These are phyloP conservation scores for Mortierella sp. DNA, from an alignment of 371 early-diverging fungal species.

Conservation along the genomic window DNA sequence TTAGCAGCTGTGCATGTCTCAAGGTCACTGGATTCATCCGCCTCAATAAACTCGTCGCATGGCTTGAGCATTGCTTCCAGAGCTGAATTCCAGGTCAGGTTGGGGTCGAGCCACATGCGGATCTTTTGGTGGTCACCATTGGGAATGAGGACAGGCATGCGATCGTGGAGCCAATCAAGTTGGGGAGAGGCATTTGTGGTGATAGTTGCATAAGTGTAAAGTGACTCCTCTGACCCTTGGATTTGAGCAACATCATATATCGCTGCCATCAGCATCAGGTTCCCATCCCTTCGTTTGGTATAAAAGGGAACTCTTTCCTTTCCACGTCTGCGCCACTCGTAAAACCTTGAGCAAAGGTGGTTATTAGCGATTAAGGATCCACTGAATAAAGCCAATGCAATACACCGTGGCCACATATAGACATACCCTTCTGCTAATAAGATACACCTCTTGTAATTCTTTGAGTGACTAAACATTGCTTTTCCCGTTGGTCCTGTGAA, in stretches of 20 bases:
- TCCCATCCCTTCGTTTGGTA: slow-evolving; percentile 67
- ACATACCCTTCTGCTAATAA: slow-evolving; percentile 75
- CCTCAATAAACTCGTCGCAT: slow-evolving; percentile 62
- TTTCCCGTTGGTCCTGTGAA: slow-evolving; percentile 50
- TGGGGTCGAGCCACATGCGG: slow-evolving; percentile 71
- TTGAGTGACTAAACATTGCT: slow-evolving; percentile 68
- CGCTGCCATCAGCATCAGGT: slow-evolving; percentile 74
- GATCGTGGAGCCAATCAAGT: slow-evolving; percentile 73
- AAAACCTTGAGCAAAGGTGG: slow-evolving; percentile 64
- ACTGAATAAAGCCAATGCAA: background rate
- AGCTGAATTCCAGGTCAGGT: slow-evolving; percentile 53
- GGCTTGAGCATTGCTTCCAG: slow-evolving; percentile 66
- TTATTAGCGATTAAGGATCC: background rate
- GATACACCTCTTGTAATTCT: slow-evolving; percentile 73
- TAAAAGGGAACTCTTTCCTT: slow-evolving; percentile 70
- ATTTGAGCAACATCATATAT: slow-evolving; percentile 64
- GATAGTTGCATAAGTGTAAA: slow-evolving; percentile 70
- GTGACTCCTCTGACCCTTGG: slow-evolving; percentile 49
- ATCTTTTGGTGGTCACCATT: slow-evolving; percentile 60
- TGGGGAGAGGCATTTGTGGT: slow-evolving; percentile 66
- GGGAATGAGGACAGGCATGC: slow-evolving; percentile 80
- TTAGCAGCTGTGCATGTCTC: background rate
- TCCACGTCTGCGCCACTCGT: slow-evolving; percentile 76
- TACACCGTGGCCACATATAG: too few species aligned
- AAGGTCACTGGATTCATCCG: slow-evolving; percentile 33